Evolutionary conservation across 208 protist species (phyloP).

Genomic region (Phytomonas sp.): DNA sequence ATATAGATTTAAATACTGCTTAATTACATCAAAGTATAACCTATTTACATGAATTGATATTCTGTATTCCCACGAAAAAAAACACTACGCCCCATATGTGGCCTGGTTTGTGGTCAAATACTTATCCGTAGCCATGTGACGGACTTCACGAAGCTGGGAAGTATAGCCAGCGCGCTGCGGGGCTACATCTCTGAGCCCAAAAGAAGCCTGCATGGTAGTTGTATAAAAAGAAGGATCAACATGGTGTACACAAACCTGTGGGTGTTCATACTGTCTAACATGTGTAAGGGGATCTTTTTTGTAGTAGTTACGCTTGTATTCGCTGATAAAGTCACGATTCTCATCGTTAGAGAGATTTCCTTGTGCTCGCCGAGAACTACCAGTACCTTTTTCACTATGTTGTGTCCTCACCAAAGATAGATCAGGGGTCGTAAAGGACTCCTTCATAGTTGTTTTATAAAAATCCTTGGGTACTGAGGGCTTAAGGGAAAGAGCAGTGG

Average conservation of each 20-base stretch:
- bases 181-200: slow-evolving; percentile 9
- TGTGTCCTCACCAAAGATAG: background rate
- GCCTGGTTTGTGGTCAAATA: slow-evolving; percentile 44
- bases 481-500: background rate
- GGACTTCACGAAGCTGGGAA: slow-evolving; percentile 12
- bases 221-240: slow-evolving; percentile 51
- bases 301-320: slow-evolving; percentile 39
- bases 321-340: slow-evolving; percentile 14
- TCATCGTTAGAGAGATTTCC: background rate
- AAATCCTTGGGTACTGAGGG: background rate
- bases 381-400: background rate
- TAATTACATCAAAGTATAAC: background rate
- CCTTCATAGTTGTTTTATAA: background rate
- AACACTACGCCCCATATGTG: slow-evolving; percentile 19
- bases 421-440: background rate
- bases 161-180: slow-evolving; percentile 14
- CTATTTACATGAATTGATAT: slow-evolving; percentile 10
- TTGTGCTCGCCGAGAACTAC: background rate
- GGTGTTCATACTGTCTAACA: background rate
- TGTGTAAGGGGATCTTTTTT: slow-evolving; percentile 7
- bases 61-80: slow-evolving; percentile 1
- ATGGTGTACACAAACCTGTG: slow-evolving; percentile 38
- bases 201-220: slow-evolving; percentile 33
- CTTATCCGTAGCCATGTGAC: slow-evolving; percentile 50
- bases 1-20: slow-evolving; percentile 8